Evolutionary conservation across 148 eudicot species (phyloP).

Genomic region (Rhododendron mucronatum): DNA sequence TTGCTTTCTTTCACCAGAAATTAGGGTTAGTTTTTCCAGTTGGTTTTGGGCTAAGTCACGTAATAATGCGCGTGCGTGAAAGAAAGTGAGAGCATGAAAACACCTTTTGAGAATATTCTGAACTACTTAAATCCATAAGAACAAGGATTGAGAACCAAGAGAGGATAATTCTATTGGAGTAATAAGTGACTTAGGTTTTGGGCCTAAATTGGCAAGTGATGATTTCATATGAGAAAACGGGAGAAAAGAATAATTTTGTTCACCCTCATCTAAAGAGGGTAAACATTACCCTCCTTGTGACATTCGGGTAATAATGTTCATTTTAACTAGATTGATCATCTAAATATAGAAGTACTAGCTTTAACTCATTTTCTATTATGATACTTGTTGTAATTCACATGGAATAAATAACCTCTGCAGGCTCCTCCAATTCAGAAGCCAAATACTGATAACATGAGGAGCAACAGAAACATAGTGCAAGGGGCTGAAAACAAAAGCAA

Average conservation of each 20-base stretch:
- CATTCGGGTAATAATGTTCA: too few species aligned
- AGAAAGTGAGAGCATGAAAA: not conserved
- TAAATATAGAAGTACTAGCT: not conserved
- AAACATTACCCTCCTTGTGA: too few species aligned
- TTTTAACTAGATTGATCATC: too few species aligned
- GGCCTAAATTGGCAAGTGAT: not conserved
- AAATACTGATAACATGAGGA: slow-evolving; percentile 27
- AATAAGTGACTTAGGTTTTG: not conserved
- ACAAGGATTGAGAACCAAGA: too few species aligned
- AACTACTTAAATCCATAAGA: not conserved
- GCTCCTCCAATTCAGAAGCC: slow-evolving; percentile 34
- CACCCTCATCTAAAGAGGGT: too few species aligned
- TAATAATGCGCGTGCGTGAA: not conserved
- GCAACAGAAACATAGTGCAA: slow-evolving; percentile 24
- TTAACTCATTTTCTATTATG: not conserved
- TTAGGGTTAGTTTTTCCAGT: not conserved
- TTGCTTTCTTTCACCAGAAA: not conserved
- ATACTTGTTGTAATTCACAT: not conserved
- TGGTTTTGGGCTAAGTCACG: not conserved
- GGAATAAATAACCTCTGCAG: not conserved
- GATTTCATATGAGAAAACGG: not conserved
- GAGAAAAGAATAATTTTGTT: too few species aligned
- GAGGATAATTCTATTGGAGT: not conserved
- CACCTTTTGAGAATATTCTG: too few species aligned
- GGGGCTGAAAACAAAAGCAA: slow-evolving; percentile 34